Conservation (phyloP, 1,139 yeast genomes). For the Saccharomyces hybrid region DNA sequence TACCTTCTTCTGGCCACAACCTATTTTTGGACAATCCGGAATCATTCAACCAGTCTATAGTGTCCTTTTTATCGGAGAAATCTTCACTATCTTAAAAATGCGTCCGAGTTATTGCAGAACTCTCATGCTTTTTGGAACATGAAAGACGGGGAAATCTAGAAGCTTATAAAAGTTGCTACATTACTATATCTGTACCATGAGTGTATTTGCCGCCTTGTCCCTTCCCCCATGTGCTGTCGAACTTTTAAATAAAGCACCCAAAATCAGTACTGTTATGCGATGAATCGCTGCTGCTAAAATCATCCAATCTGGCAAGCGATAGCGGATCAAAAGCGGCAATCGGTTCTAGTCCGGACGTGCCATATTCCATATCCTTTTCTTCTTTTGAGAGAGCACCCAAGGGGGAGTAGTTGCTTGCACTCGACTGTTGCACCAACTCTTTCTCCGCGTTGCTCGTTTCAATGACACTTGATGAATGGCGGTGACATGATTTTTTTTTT, state of each 20-base stretch:
- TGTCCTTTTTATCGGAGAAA: neutral
- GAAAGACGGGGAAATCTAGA: too few species aligned
- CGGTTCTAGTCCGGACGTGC: neutral
- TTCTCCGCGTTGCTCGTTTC: neutral
- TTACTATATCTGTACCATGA: neutral
- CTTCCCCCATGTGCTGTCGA: neutral
- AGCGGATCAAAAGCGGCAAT: neutral
- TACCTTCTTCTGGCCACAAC: slow-evolving; percentile 62
- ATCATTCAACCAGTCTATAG: slow-evolving; percentile 41
- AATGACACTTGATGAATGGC: neutral
- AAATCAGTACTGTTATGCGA: neutral
- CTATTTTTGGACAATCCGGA: slow-evolving; percentile 60
- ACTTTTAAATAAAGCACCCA: neutral
- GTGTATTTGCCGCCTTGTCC: neutral
- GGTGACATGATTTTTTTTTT: neutral
- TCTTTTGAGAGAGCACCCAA: neutral
- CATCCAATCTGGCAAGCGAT: neutral
- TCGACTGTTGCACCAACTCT: neutral
- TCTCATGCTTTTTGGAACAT: too few species aligned
- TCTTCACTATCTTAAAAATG: neutral
- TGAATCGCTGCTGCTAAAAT: neutral
- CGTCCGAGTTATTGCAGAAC: neutral
- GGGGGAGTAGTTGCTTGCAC: neutral
- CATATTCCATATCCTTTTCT: too few species aligned
- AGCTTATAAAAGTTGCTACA: neutral